Evolutionary conservation across 106 monocot species (phyloP).

Genomic region (Narthecium ossifragum): DNA sequence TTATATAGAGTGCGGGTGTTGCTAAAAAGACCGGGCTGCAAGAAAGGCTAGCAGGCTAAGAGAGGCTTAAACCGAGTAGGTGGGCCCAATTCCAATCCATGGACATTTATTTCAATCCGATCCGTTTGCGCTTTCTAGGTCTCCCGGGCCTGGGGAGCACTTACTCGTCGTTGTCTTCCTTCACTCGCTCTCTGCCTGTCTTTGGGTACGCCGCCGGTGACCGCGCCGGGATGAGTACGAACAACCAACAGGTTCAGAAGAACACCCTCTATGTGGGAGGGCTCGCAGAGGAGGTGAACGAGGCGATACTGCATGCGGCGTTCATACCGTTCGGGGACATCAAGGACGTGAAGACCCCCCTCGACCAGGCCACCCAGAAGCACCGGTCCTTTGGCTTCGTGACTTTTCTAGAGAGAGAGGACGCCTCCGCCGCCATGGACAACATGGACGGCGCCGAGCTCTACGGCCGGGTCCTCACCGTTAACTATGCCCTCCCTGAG

Average conservation of each 20-base stretch:
- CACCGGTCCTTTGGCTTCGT: constrained; percentile 98
- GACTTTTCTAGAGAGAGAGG: constrained; percentile 93
- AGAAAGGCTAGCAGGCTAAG: too few relatives aligned
- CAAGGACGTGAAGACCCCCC: constrained; percentile 98
- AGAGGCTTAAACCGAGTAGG: too few relatives aligned
- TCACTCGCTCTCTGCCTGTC: too few relatives aligned
- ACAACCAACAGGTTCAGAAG: constrained; percentile 65
- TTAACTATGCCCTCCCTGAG: constrained; percentile 89
- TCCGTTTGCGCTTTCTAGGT: too few relatives aligned
- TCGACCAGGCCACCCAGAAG: constrained; percentile 98
- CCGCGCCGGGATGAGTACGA: constrained; percentile 26
- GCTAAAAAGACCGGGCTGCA: too few relatives aligned
- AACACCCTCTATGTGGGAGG: constrained; percentile 94
- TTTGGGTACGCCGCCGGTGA: too few relatives aligned
- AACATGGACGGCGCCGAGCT: constrained; percentile 96
- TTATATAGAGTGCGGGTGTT: too few relatives aligned
- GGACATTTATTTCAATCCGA: too few relatives aligned
- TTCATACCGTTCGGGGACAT: constrained; percentile 98
- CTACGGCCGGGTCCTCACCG: constrained; percentile 81
- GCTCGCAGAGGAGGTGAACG: constrained; percentile 95
- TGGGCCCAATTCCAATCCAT: too few relatives aligned
- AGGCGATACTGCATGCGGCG: constrained; percentile 78
- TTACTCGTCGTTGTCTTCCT: too few relatives aligned
- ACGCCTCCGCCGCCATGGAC: constrained; percentile 94
- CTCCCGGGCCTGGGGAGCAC: too few relatives aligned